Percentiles rank a stretch among this genome's conserved stretches.
phyloP scores from a whole-genome alignment of 1,284 basidiomycete genomes.

The Sporisorium iseilematis-ciliati region DNA sequence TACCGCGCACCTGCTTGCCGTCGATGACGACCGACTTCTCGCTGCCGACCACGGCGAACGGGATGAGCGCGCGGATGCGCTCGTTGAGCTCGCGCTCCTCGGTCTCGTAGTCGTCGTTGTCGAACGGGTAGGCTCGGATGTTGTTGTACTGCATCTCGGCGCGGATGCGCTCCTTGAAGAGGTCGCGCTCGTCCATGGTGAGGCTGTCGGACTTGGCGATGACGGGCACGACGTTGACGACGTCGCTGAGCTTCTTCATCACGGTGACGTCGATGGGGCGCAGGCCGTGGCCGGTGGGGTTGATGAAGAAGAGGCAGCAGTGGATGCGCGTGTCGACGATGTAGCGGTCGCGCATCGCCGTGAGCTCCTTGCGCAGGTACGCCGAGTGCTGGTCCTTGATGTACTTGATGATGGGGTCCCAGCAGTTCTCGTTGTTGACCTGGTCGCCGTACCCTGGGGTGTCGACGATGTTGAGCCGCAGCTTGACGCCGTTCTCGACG shows the following conservation, averaged over 20 bases:
- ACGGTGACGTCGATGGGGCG: slow-evolving; percentile 89
- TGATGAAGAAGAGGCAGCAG: slow-evolving; percentile 98
- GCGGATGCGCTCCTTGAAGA: slow-evolving; percentile 95
- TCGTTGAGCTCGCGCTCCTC: slow-evolving; percentile 91
- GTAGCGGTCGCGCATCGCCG: slow-evolving; percentile 97
- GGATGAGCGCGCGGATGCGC: slow-evolving; percentile 90
- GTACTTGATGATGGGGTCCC: slow-evolving; percentile 98
- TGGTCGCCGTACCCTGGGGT: slow-evolving; percentile 99
- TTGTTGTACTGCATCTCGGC: slow-evolving; percentile 92
- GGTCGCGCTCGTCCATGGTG: slow-evolving; percentile 90
- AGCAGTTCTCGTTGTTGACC: slow-evolving; percentile 99
- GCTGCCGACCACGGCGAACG: slow-evolving; percentile 96
- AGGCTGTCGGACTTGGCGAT: slow-evolving; percentile 98
- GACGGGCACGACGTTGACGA: slow-evolving; percentile 98
- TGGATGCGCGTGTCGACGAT: slow-evolving; percentile 98
- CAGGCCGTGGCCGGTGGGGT: slow-evolving; percentile 71
- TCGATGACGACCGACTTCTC: slow-evolving; percentile 94
- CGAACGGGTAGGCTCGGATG: slow-evolving; percentile 96
- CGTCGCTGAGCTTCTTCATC: slow-evolving; percentile 98
- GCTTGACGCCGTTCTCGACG: slow-evolving; percentile 92
- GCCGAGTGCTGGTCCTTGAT: slow-evolving; percentile 99
- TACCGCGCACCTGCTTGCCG: slow-evolving; percentile 92
- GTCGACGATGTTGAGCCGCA: slow-evolving; percentile 97
- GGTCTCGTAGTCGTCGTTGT: slow-evolving; percentile 93
- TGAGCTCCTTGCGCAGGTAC: slow-evolving; percentile 97